phyloP scores from a whole-genome alignment of 768 basidiomycete genomes.

The Tulasnella sp. region DNA sequence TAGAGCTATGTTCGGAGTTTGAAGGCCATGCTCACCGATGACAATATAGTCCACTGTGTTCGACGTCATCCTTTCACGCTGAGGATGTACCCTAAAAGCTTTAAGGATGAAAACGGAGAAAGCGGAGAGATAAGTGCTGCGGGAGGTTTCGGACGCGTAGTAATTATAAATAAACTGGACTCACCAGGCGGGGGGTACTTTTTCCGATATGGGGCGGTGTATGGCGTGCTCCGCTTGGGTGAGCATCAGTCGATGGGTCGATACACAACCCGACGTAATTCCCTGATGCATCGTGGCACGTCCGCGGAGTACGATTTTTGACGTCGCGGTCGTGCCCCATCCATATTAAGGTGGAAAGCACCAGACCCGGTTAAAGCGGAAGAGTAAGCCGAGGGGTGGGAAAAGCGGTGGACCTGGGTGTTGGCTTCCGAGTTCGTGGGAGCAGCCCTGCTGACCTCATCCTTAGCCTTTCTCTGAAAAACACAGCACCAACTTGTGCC shows the following conservation, averaged over 20 bases:
- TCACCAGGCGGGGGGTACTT: background rate
- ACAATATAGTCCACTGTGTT: slow-evolving; percentile 8
- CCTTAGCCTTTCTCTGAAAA: background rate
- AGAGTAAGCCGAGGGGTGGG: background rate
- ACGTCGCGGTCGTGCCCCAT: background rate
- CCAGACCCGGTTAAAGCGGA: background rate
- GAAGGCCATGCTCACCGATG: slow-evolving; percentile 19
- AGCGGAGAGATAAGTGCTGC: background rate
- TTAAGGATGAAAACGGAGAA: background rate
- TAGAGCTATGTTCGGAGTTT: background rate
- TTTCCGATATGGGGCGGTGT: background rate
- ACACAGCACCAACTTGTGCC: background rate
- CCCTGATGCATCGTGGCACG: background rate
- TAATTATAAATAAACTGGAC: background rate
- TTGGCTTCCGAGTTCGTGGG: background rate
- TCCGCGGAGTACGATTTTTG: too few species aligned
- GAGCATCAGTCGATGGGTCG: background rate
- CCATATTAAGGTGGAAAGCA: background rate
- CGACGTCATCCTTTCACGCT: background rate
- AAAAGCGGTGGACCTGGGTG: background rate
- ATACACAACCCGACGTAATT: background rate
- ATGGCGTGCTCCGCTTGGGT: background rate
- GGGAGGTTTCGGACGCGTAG: background rate
- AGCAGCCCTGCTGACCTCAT: background rate
- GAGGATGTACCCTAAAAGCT: background rate